These are phyloP conservation scores for Flaveria bidentis DNA, from an alignment of 129 eudicot genomes.

Conservation along the genomic window DNA sequence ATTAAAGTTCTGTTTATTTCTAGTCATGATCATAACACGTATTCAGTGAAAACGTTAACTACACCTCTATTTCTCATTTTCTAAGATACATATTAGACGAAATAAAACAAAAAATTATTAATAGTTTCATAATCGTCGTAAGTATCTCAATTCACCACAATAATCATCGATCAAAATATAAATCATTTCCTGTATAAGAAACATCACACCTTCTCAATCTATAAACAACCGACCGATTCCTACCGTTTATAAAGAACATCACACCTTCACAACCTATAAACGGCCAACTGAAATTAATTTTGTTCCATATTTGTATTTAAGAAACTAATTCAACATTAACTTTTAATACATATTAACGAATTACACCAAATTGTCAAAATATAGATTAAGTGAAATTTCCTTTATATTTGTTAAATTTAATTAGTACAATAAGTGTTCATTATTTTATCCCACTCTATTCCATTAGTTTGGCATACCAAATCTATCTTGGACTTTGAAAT, in stretches of 20 bases:
- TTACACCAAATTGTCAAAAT: background rate
- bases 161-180: no score
- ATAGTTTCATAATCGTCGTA: no score
- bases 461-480: slow-evolving; percentile 8
- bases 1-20: no score
- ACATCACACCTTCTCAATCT: background rate
- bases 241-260: background rate
- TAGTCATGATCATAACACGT: no score
- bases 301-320: background rate
- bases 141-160: no score
- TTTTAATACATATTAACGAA: background rate
- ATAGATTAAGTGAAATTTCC: background rate
- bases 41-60: no score
- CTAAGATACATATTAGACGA: no score
- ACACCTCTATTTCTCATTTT: no score
- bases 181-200: no score
- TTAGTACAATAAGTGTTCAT: background rate
- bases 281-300: background rate
- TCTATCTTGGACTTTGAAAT: background rate
- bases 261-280: background rate
- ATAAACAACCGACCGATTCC: background rate
- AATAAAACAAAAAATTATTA: background rate
- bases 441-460: background rate
- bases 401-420: background rate
- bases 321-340: background rate